Evolutionary conservation across 1,284 basidiomycete species (phyloP).

Genomic region (Apiotrichum laibachii): DNA sequence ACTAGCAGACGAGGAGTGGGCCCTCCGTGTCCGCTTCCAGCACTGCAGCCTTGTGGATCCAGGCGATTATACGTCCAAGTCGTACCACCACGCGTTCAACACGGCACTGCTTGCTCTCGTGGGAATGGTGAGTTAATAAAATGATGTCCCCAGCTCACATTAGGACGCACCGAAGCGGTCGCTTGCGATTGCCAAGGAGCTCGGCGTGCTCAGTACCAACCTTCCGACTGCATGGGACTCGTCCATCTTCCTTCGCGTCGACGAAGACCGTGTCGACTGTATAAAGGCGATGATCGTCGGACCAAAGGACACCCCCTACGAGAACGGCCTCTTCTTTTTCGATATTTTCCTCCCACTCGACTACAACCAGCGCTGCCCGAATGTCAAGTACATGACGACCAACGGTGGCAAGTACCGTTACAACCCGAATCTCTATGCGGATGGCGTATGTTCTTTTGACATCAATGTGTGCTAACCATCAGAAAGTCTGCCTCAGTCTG

Average conservation of each 20-base stretch:
- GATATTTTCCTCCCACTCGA: slow-evolving; percentile 76
- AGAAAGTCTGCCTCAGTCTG: slow-evolving; percentile 82
- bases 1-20: slow-evolving; percentile 69
- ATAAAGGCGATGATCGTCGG: slow-evolving; percentile 85
- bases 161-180: slow-evolving; percentile 77
- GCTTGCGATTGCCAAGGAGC: slow-evolving; percentile 85
- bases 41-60: slow-evolving; percentile 64
- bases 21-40: slow-evolving; percentile 71
- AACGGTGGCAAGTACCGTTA: slow-evolving; percentile 83
- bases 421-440: slow-evolving; percentile 84
- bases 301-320: slow-evolving; percentile 85
- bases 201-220: slow-evolving; percentile 83
- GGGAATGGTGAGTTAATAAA: slow-evolving; percentile 30
- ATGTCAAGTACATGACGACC: slow-evolving; percentile 83
- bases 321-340: slow-evolving; percentile 60
- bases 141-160: slow-evolving; percentile 69
- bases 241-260: slow-evolving; percentile 68
- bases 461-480: slow-evolving; percentile 32
- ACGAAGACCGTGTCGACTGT: slow-evolving; percentile 75
- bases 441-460: slow-evolving; percentile 54
- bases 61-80: background rate
- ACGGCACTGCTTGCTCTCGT: slow-evolving; percentile 22
- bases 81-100: slow-evolving; percentile 30
- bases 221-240: slow-evolving; percentile 86
- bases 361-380: slow-evolving; percentile 51